Conservation (phyloP, 2,329 filamentous ascomycete genomes). For the Ceratocystis huliohia region DNA sequence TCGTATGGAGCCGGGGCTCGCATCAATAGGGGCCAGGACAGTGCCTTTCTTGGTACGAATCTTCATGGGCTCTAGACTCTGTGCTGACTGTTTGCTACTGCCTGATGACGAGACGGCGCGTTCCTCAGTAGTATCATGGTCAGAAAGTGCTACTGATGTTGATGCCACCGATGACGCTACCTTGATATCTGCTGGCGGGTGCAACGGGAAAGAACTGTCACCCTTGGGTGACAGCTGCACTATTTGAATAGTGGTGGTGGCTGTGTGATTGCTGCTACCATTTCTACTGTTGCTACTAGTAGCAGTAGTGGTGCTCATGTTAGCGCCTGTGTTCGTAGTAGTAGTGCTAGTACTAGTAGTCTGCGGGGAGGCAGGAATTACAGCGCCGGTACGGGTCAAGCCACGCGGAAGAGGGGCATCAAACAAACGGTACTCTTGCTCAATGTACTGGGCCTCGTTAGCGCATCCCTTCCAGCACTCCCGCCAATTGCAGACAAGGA, state of each 20-base stretch:
- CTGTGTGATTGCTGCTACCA: constrained; percentile 12
- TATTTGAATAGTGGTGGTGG: constrained; percentile 11
- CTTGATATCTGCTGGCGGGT: constrained; percentile 13
- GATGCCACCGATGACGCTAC: constrained; percentile 6
- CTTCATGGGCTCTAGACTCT: constrained; percentile 24
- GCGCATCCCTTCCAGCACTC: constrained; percentile 95
- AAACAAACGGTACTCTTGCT: constrained; percentile 52
- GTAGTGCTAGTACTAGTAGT: constrained; percentile 29
- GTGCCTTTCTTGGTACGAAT: constrained; percentile 24
- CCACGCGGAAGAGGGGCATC: constrained; percentile 45
- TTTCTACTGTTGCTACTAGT: neutral
- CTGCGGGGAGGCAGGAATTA: constrained; percentile 18
- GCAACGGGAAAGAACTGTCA: constrained; percentile 13
- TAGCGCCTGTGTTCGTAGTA: constrained; percentile 25
- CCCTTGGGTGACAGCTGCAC: constrained; percentile 17
- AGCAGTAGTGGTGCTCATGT: constrained; percentile 22
- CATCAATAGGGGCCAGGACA: constrained; percentile 19
- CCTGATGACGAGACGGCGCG: constrained; percentile 45
- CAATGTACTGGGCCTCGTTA: constrained; percentile 69
- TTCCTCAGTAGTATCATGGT: constrained; percentile 16
- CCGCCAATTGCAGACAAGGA: constrained; percentile 87
- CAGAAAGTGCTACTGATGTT: constrained; percentile 11
- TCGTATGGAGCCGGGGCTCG: constrained; percentile 19
- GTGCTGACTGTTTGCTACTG: constrained; percentile 42
- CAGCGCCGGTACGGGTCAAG: constrained; percentile 26